These are phyloP conservation scores for Adenanthera pavonina DNA, from an alignment of 306 rosid species.

Conservation along the genomic window DNA sequence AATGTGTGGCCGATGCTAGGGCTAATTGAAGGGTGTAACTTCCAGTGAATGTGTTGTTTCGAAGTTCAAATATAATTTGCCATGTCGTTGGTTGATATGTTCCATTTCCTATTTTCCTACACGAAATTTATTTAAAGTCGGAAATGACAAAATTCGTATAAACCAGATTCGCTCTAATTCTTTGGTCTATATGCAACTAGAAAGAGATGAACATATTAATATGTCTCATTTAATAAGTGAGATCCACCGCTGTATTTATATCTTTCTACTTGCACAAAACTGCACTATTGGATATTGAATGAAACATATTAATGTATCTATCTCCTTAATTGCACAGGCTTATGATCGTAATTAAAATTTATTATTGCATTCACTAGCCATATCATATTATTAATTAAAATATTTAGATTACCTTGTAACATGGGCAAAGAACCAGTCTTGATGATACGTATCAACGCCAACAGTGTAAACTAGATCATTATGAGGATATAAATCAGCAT, in stretches of 20 bases:
- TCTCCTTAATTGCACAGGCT: too few relatives aligned
- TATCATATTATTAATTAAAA: too few relatives aligned
- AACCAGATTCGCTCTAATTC: too few relatives aligned
- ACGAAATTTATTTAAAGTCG: constrained; percentile 13
- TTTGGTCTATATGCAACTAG: too few relatives aligned
- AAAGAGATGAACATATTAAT: too few relatives aligned
- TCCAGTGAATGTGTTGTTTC: constrained; percentile 27
- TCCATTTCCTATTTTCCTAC: constrained; percentile 55
- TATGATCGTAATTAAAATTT: too few relatives aligned
- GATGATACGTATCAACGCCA: constrained; percentile 32
- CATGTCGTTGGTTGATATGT: constrained; percentile 74
- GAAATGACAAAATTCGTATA: background rate
- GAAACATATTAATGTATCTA: too few relatives aligned
- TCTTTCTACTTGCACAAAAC: too few relatives aligned
- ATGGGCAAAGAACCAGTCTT: constrained; percentile 76
- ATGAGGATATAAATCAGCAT: constrained; percentile 53
- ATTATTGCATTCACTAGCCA: too few relatives aligned
- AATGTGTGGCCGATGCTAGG: constrained; percentile 59
- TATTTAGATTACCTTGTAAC: constrained; percentile 46
- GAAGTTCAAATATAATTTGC: constrained; percentile 62
- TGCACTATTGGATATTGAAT: too few relatives aligned
- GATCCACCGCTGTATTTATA: too few relatives aligned
- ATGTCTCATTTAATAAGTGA: too few relatives aligned
- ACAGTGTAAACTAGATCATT: constrained; percentile 64
- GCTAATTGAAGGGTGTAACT: constrained; percentile 79